These are phyloP conservation scores for Gilbertella persicaria DNA, from an alignment of 371 early-diverging fungal genomes.

Conservation along the genomic window DNA sequence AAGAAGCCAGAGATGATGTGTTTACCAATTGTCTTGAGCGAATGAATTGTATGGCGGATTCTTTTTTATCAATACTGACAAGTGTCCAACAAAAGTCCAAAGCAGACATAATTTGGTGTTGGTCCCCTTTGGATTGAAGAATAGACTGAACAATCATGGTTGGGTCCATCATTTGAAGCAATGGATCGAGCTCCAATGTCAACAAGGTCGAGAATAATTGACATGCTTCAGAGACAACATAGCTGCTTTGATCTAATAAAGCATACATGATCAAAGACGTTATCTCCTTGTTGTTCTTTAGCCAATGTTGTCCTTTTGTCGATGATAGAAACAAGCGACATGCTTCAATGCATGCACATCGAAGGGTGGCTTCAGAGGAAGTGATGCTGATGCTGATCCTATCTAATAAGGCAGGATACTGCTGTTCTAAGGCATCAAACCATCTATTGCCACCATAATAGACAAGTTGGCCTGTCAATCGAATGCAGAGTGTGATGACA, in stretches of 20 bases:
- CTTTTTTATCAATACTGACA: conserved; percentile 13
- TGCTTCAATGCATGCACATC: conserved; percentile 40
- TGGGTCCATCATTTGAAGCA: conserved; percentile 24
- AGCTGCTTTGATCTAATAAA: conserved; percentile 35
- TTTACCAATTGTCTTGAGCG: conserved; percentile 26
- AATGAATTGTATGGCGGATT: conserved; percentile 20
- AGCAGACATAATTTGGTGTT: conserved; percentile 23
- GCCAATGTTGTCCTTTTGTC: conserved; percentile 19
- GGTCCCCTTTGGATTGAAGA: conserved; percentile 6
- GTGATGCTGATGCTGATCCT: conserved; percentile 13
- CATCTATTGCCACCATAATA: conserved; percentile 6
- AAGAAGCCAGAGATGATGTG: neutral
- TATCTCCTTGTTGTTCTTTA: conserved; percentile 24
- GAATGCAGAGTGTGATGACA: conserved; percentile 36
- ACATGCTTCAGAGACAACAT: conserved; percentile 33
- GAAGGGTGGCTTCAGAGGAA: conserved; percentile 35
- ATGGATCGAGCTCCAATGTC: neutral
- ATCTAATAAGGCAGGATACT: conserved; percentile 17
- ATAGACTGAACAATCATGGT: conserved; percentile 17
- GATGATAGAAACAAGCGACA: conserved; percentile 26
- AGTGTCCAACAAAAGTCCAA: conserved; percentile 44
- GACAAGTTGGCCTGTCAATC: conserved; percentile 37
- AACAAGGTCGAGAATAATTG: conserved; percentile 16
- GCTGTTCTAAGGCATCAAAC: conserved; percentile 11
- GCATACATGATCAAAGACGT: conserved; percentile 23